phyloP scores from a whole-genome alignment of 768 basidiomycete species.

The Tylopilus felleus region DNA sequence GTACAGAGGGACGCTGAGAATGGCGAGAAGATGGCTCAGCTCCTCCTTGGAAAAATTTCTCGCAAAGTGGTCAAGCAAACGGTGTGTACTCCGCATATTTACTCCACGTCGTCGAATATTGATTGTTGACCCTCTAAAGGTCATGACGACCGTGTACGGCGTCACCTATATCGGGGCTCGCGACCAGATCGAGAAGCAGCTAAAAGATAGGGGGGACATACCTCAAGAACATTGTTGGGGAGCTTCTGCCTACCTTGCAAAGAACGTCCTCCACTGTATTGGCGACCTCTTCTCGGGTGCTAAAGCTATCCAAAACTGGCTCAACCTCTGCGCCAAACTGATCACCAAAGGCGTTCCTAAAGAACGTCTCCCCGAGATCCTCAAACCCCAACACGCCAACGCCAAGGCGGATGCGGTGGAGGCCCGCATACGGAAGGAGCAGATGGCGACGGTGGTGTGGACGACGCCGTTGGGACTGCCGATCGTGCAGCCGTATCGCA shows the following conservation, averaged over 20 bases:
- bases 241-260: slow-evolving; percentile 77
- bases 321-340: slow-evolving; percentile 76
- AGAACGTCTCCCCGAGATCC: slow-evolving; percentile 53
- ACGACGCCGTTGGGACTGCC: slow-evolving; percentile 94
- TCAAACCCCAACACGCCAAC: slow-evolving; percentile 16
- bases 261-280: slow-evolving; percentile 74
- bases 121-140: slow-evolving; percentile 37
- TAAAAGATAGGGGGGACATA: slow-evolving; percentile 72
- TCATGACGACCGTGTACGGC: slow-evolving; percentile 99
- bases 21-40: slow-evolving; percentile 50
- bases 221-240: slow-evolving; percentile 69
- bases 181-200: slow-evolving; percentile 89
- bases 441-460: slow-evolving; percentile 96
- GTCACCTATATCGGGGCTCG: slow-evolving; percentile 95
- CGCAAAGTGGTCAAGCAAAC: slow-evolving; percentile 99
- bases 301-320: slow-evolving; percentile 87
- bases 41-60: slow-evolving; percentile 75
- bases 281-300: slow-evolving; percentile 94
- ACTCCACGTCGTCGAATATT: background rate
- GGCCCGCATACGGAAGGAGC: slow-evolving; percentile 66
- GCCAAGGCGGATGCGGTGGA: slow-evolving; percentile 23
- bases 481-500: slow-evolving; percentile 94
- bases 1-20: slow-evolving; percentile 54
- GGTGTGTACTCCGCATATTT: slow-evolving; percentile 38
- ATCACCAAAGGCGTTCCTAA: slow-evolving; percentile 84